Percentiles rank a stretch among this genome's conserved stretches.
These are phyloP conservation scores for Bryum argenteum DNA, from an alignment of 225 moss, liverwort and hornwort species.

Conservation along the genomic window DNA sequence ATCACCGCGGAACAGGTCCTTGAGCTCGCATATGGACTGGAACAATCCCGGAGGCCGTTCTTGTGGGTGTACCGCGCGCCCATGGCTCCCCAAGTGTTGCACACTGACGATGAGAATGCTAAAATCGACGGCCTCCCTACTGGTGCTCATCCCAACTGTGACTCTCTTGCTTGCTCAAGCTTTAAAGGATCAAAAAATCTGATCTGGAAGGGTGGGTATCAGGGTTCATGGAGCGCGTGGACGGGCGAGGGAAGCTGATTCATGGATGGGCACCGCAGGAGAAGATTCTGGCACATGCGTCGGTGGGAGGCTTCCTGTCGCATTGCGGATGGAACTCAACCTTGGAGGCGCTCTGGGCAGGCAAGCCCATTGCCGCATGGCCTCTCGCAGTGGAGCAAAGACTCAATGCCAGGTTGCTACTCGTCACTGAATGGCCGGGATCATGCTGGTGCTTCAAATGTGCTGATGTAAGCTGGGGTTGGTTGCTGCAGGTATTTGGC, in stretches of 20 bases:
- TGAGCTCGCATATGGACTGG: constrained; percentile 51
- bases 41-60: constrained; percentile 31
- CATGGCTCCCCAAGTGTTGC: constrained; percentile 39
- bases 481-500: constrained; percentile 46
- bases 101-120: background rate
- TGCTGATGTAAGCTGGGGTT: background rate
- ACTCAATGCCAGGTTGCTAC: constrained; percentile 51
- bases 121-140: constrained; percentile 30
- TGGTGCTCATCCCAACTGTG: constrained; percentile 16
- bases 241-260: constrained; percentile 44
- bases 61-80: constrained; percentile 55
- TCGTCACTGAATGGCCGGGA: background rate
- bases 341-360: constrained; percentile 52
- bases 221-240: constrained; percentile 47
- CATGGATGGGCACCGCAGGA: constrained; percentile 61
- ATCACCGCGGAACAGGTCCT: constrained; percentile 32
- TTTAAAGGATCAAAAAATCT: background rate
- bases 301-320: constrained; percentile 52
- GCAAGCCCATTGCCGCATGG: constrained; percentile 58
- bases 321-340: constrained; percentile 71
- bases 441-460: background rate
- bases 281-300: constrained; percentile 44
- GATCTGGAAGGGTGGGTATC: constrained; percentile 2
- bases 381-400: constrained; percentile 54
- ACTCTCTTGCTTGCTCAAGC: too few species aligned